These are phyloP conservation scores for Hortiboletus campestris DNA, from an alignment of 768 basidiomycete genomes.

Conservation along the genomic window DNA sequence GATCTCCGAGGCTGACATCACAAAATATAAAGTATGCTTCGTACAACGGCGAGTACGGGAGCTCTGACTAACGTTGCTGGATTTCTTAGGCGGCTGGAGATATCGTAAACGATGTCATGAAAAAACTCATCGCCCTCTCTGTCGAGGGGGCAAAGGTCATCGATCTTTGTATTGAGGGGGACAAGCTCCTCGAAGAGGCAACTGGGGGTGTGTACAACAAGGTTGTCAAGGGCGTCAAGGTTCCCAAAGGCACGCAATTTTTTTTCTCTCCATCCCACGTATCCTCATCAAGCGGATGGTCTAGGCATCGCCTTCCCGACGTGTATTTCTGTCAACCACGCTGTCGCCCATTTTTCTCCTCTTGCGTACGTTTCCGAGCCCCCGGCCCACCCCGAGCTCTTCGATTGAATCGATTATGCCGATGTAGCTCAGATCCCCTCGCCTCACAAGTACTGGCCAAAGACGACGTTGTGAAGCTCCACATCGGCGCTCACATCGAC, in stretches of 20 bases:
- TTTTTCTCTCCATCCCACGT: background rate
- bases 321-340: conserved; percentile 90
- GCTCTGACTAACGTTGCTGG: conserved; percentile 6
- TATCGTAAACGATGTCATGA: conserved; percentile 80
- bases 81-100: conserved; percentile 77
- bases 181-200: conserved; percentile 87
- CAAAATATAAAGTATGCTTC: conserved; percentile 76
- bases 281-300: conserved; percentile 5
- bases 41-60: conserved; percentile 17
- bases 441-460: conserved; percentile 69
- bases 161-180: conserved; percentile 91
- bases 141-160: conserved; percentile 84
- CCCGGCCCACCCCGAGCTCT: background rate
- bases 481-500: conserved; percentile 96
- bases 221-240: conserved; percentile 81
- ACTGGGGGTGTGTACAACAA: conserved; percentile 89
- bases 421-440: conserved; percentile 66
- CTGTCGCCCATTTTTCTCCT: conserved; percentile 96
- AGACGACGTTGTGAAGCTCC: conserved; percentile 93
- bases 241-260: conserved; percentile 68
- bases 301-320: conserved; percentile 94
- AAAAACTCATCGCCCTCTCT: conserved; percentile 74
- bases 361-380: conserved; percentile 62
- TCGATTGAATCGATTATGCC: conserved; percentile 29
- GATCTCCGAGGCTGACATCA: conserved; percentile 70